phyloP scores from a whole-genome alignment of 768 basidiomycete genomes.

The Boletus subparvulus region DNA sequence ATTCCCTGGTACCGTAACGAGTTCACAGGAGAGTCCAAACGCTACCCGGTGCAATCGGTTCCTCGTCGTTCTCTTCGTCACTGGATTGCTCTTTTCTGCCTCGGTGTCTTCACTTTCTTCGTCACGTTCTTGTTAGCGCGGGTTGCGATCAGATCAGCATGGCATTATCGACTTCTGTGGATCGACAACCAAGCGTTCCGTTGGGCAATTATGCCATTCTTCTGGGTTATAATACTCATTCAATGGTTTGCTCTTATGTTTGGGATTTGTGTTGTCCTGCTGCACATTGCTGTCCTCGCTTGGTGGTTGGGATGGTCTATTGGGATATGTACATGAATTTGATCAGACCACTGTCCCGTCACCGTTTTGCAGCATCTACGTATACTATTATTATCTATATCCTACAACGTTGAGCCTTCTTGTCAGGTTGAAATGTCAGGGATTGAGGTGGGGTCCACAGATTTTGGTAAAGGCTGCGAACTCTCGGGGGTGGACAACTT shows the following conservation, averaged over 20 bases:
- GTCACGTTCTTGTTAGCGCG: slow-evolving; percentile 56
- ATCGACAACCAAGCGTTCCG: slow-evolving; percentile 62
- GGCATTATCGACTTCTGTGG: slow-evolving; percentile 54
- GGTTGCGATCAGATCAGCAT: slow-evolving; percentile 54
- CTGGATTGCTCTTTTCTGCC: slow-evolving; percentile 60
- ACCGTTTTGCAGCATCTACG: background rate
- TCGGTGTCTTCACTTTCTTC: slow-evolving; percentile 48
- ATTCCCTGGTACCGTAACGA: slow-evolving; percentile 82
- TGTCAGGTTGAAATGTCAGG: background rate
- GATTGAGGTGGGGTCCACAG: background rate
- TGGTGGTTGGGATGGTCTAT: slow-evolving; percentile 82
- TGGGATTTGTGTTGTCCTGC: slow-evolving; percentile 55
- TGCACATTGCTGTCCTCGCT: slow-evolving; percentile 55
- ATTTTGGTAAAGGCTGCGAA: slow-evolving; percentile 4
- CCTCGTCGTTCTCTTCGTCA: slow-evolving; percentile 67
- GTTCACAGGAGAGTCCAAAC: slow-evolving; percentile 73
- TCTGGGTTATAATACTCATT: slow-evolving; percentile 60
- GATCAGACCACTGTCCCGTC: background rate
- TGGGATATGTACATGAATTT: slow-evolving; percentile 42
- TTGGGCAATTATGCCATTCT: slow-evolving; percentile 62
- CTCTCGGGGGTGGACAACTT: background rate
- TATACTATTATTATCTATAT: slow-evolving; percentile 17
- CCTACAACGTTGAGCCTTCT: background rate
- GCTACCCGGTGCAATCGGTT: slow-evolving; percentile 56
- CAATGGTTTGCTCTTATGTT: slow-evolving; percentile 67